Evolutionary conservation across 2,329 filamentous ascomycete genomes (phyloP).

Genomic region (Penicillium griseofulvum): DNA sequence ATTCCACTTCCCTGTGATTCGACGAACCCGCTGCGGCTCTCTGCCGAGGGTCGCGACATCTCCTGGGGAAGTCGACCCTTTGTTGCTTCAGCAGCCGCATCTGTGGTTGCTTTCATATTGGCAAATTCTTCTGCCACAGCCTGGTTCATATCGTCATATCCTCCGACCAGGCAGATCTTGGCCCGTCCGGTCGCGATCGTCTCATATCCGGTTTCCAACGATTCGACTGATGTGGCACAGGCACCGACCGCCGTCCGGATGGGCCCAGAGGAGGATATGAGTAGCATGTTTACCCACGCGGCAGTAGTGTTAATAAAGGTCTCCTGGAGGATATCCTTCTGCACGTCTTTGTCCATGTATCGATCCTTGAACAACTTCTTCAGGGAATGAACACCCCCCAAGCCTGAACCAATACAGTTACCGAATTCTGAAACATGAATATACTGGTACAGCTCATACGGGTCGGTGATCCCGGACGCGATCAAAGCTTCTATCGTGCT

Average conservation of each 20-base stretch:
- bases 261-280: constrained; percentile 90
- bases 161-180: constrained; percentile 91
- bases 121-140: constrained; percentile 98
- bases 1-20: constrained; percentile 97
- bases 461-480: constrained; percentile 88
- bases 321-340: constrained; percentile 97
- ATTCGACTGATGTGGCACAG: constrained; percentile 94
- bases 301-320: constrained; percentile 99
- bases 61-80: constrained; percentile 90
- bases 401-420: constrained; percentile 95
- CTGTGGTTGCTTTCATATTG: constrained; percentile 99
- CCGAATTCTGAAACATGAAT: constrained; percentile 94
- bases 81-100: constrained; percentile 89
- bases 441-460: constrained; percentile 98
- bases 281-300: constrained; percentile 98
- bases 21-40: constrained; percentile 96
- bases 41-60: constrained; percentile 96
- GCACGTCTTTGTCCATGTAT: constrained; percentile 89
- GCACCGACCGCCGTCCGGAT: constrained; percentile 98
- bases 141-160: constrained; percentile 97
- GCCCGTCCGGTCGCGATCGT: constrained; percentile 98
- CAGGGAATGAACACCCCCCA: constrained; percentile 84
- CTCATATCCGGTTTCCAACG: constrained; percentile 93
- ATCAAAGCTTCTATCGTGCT: constrained; percentile 91
- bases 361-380: constrained; percentile 96